phyloP scores from a whole-genome alignment of 495 filamentous ascomycete species.

The Terfezia claveryi region DNA sequence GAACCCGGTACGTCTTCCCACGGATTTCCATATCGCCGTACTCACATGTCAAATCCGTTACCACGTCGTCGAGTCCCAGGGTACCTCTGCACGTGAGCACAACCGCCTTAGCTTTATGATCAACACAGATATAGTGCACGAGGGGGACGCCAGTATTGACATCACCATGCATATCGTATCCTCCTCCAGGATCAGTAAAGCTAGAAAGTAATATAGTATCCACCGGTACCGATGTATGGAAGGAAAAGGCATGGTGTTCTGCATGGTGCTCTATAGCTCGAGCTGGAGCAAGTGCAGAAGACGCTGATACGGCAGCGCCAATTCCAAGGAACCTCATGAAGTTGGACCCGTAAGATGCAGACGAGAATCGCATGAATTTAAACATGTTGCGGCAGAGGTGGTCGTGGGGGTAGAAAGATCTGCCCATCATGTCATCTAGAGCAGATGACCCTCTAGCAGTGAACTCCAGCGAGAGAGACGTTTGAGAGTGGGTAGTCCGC shows the following conservation, averaged over 20 bases:
- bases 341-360: conserved; percentile 50
- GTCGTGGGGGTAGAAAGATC: conserved; percentile 41
- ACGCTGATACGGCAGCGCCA: conserved; percentile 21
- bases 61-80: conserved; percentile 57
- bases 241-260: conserved; percentile 50
- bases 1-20: conserved; percentile 45
- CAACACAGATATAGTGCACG: conserved; percentile 56
- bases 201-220: conserved; percentile 53
- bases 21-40: conserved; percentile 51
- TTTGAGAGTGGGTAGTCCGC: conserved; percentile 38
- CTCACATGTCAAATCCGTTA: conserved; percentile 65
- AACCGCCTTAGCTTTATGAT: conserved; percentile 56
- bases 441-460: conserved; percentile 30
- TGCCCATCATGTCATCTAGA: conserved; percentile 25
- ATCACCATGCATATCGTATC: conserved; percentile 45
- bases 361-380: conserved; percentile 56
- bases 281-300: conserved; percentile 12
- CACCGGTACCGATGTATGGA: conserved; percentile 43
- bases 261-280: conserved; percentile 27
- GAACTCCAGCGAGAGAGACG: conserved; percentile 39
- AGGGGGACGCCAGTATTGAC: conserved; percentile 55
- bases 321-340: conserved; percentile 53
- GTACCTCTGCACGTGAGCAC: conserved; percentile 59
- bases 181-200: conserved; percentile 53
- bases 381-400: conserved; percentile 51